These are phyloP conservation scores for Aureobasidium melanogenum DNA, from an alignment of 2,329 filamentous ascomycete genomes.

Conservation along the genomic window DNA sequence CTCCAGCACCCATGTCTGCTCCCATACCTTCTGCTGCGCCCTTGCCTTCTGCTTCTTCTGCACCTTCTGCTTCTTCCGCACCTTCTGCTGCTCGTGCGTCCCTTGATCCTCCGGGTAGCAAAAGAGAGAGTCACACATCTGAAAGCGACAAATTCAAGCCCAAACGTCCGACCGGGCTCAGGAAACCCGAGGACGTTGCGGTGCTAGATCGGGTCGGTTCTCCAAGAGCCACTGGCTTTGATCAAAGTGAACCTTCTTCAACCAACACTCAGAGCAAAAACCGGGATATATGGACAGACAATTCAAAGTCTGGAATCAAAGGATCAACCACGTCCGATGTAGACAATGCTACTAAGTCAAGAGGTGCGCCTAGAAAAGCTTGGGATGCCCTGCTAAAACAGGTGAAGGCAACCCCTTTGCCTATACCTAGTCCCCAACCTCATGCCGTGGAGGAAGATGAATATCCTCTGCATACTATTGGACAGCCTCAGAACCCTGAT, in stretches of 20 bases:
- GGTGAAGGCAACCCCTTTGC: constrained; percentile 19
- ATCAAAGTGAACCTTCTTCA: background rate
- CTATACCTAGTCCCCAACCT: constrained; percentile 38
- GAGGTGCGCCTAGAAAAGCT: constrained; percentile 11
- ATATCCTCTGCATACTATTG: constrained; percentile 16
- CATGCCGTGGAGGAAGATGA: constrained; percentile 27
- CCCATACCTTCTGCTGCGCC: background rate
- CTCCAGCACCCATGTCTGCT: background rate
- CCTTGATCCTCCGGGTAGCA: background rate
- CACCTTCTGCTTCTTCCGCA: background rate
- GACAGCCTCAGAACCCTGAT: constrained; percentile 1
- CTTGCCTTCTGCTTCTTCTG: too few relatives aligned
- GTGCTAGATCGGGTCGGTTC: background rate
- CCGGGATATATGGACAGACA: background rate
- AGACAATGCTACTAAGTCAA: background rate
- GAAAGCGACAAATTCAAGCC: background rate
- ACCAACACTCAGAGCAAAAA: background rate
- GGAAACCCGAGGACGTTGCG: constrained; percentile 3
- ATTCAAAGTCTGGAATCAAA: background rate
- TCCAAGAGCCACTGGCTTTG: background rate
- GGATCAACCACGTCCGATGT: background rate
- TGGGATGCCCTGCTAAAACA: constrained; percentile 19
- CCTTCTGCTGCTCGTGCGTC: background rate
- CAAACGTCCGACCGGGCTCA: background rate
- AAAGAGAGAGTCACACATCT: background rate